These are phyloP conservation scores for Aspergillus sparsus DNA, from an alignment of 495 filamentous ascomycete genomes.

Conservation along the genomic window DNA sequence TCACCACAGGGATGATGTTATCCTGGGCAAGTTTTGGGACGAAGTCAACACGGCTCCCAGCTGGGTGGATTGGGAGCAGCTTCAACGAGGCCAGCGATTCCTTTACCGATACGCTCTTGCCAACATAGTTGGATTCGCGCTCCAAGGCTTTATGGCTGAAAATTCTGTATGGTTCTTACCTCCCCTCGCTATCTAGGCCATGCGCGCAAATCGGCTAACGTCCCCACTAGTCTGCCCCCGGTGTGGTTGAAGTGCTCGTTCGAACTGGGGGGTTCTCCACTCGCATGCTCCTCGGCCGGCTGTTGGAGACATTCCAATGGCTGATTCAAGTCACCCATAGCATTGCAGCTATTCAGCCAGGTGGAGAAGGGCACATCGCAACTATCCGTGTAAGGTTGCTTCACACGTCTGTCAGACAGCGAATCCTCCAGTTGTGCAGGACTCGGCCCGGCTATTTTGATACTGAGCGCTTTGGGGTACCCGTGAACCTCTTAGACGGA, in stretches of 20 bases:
- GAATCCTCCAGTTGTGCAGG: conserved; percentile 58
- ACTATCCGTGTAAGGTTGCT: conserved; percentile 70
- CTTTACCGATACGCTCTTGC: conserved; percentile 65
- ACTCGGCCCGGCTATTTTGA: conserved; percentile 60
- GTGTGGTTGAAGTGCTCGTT: conserved; percentile 65
- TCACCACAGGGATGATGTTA: conserved; percentile 49
- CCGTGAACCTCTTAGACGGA: conserved; percentile 70
- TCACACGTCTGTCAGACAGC: conserved; percentile 66
- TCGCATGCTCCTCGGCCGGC: conserved; percentile 55
- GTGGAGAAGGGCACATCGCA: conserved; percentile 63
- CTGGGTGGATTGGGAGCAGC: conserved; percentile 74
- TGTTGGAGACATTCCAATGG: conserved; percentile 62
- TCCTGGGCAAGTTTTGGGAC: conserved; percentile 56
- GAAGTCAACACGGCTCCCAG: conserved; percentile 61
- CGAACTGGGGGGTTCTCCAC: conserved; percentile 69
- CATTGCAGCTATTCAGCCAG: conserved; percentile 61
- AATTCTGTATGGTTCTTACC: conserved; percentile 27
- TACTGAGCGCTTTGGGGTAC: conserved; percentile 57
- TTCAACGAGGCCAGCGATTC: conserved; percentile 62
- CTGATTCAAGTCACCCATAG: conserved; percentile 64
- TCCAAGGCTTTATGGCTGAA: conserved; percentile 66
- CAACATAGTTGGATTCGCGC: conserved; percentile 61
- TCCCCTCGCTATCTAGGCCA: background rate
- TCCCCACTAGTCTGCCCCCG: conserved; percentile 36
- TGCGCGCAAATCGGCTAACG: conserved; percentile 25